phyloP scores from a whole-genome alignment of 139 green algal species.

The Mesostigma viride region DNA sequence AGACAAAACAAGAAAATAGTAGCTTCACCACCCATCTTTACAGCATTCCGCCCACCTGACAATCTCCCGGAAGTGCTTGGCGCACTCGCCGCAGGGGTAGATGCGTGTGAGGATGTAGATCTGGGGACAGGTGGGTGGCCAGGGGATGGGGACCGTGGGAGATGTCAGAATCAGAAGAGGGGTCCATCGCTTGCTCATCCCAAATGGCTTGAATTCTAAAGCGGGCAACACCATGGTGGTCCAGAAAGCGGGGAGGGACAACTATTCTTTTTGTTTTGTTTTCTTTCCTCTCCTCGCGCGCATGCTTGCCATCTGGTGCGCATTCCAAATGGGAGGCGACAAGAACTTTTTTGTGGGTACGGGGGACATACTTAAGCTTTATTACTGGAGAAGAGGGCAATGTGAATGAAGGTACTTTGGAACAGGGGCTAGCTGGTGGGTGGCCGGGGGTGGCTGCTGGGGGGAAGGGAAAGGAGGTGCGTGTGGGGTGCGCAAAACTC shows the following conservation, averaged over 20 bases:
- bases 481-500: no score
- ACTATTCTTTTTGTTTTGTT: no score
- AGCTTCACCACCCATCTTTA: no score
- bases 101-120: constrained; percentile 54
- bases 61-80: constrained; percentile 72
- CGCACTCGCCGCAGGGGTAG: constrained; percentile 87
- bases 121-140: neutral
- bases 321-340: neutral
- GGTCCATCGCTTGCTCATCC: neutral
- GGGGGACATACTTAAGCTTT: no score
- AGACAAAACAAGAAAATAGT: no score
- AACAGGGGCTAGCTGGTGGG: no score
- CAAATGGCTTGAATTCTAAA: constrained; percentile 4
- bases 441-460: no score
- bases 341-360: neutral
- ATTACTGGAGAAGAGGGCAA: no score
- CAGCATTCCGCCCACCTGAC: constrained; percentile 26
- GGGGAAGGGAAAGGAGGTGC: no score
- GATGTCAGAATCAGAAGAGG: neutral
- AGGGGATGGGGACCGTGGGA: neutral
- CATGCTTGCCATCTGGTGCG: no score
- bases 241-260: neutral
- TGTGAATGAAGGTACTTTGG: no score
- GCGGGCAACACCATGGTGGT: neutral
- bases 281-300: no score